These are phyloP conservation scores for Pelargonium cotyledonis DNA, from an alignment of 441 rosid genomes.

Conservation along the genomic window DNA sequence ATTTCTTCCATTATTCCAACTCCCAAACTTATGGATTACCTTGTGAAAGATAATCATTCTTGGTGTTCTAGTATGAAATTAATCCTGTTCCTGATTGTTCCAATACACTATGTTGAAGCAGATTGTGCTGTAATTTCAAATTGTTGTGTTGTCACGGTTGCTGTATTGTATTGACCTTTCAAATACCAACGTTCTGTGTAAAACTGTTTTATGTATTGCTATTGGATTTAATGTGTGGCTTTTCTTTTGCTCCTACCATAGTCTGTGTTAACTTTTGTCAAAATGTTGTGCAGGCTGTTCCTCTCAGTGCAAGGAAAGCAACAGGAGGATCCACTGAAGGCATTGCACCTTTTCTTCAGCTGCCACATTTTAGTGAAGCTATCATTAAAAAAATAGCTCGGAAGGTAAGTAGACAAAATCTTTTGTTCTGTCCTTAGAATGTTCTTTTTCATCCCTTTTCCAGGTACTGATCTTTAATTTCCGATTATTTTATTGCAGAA, in stretches of 20 bases:
- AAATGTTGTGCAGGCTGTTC: slow-evolving; percentile 65
- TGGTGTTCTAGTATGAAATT: background rate
- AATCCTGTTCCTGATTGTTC: background rate
- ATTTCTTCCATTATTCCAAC: background rate
- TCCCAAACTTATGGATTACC: slow-evolving; percentile 5
- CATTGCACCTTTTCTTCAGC: slow-evolving; percentile 83
- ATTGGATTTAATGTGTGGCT: background rate
- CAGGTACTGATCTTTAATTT: background rate
- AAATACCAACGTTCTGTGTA: background rate
- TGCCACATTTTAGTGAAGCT: slow-evolving; percentile 80
- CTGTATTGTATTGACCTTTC: background rate
- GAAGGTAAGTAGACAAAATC: slow-evolving; percentile 45
- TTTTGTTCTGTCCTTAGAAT: background rate
- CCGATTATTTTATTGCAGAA: slow-evolving; percentile 51
- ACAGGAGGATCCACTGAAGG: slow-evolving; percentile 85
- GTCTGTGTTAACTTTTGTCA: slow-evolving; percentile 13
- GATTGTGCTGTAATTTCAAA: background rate
- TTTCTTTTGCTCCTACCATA: background rate
- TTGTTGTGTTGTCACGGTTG: background rate
- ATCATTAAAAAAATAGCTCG: slow-evolving; percentile 77
- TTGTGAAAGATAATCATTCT: background rate
- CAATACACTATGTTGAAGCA: background rate
- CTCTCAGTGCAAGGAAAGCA: slow-evolving; percentile 88
- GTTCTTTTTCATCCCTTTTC: background rate
- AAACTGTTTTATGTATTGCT: too few species aligned